Conservation (phyloP, 225 moss, liverwort and hornwort species). For the Antitrichia curtipendula region DNA sequence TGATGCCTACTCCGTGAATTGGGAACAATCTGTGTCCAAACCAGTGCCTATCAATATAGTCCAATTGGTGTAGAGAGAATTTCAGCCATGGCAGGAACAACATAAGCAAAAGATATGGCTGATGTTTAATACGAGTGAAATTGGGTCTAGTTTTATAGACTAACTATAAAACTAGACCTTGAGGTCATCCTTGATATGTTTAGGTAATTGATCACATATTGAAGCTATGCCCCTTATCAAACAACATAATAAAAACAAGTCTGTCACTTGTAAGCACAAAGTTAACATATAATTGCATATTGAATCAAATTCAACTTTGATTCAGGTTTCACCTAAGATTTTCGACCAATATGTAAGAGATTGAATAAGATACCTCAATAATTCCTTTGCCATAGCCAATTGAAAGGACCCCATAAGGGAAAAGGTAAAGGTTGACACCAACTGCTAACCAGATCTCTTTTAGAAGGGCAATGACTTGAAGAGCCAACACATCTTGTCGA, state of each 20-base stretch:
- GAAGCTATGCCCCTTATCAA: background rate
- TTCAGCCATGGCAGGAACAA: background rate
- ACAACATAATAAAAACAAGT: background rate
- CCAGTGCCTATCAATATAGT: background rate
- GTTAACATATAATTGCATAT: background rate
- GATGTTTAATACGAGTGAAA: background rate
- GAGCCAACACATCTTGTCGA: conserved; percentile 79
- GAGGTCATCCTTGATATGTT: background rate
- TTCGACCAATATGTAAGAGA: background rate
- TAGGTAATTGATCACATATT: background rate
- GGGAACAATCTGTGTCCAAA: conserved; percentile 51
- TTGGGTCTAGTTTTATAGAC: background rate
- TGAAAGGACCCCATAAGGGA: conserved; percentile 86
- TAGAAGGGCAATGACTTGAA: conserved; percentile 78
- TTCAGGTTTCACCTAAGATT: background rate
- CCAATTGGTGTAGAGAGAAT: background rate
- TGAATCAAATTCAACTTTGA: background rate
- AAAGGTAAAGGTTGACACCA: conserved; percentile 73
- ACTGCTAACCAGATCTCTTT: conserved; percentile 66
- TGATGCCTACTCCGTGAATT: conserved; percentile 70
- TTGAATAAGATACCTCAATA: conserved; percentile 51
- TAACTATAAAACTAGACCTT: background rate
- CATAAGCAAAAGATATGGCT: background rate
- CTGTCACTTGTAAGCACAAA: background rate
- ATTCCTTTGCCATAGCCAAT: conserved; percentile 86